Percentiles rank a stretch among this genome's conserved stretches.
Evolutionary conservation across 352 stramenopile species (phyloP).

Genomic region (Phytopythium montanum): DNA sequence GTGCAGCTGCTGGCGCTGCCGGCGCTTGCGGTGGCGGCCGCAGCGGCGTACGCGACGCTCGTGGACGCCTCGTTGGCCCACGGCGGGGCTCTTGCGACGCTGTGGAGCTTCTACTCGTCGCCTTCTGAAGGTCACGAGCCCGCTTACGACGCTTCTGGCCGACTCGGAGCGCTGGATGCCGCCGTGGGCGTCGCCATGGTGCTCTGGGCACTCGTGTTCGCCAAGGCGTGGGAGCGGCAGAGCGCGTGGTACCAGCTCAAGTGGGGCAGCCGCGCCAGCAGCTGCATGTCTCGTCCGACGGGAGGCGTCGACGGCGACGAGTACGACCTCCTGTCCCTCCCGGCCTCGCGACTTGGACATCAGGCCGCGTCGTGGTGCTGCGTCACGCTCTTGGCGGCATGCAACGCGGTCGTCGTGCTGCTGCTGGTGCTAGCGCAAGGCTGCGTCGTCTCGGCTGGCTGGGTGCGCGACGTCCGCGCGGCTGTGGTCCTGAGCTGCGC

Average conservation of each 20-base stretch:
- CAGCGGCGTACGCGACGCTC: slow-evolving; percentile 16
- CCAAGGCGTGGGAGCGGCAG: slow-evolving; percentile 54
- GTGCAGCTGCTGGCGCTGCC: slow-evolving; percentile 62
- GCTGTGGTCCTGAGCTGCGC: slow-evolving; percentile 23
- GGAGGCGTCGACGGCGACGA: slow-evolving; percentile 20
- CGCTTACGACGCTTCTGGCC: neutral
- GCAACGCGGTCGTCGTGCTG: slow-evolving; percentile 22
- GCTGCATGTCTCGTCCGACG: slow-evolving; percentile 25
- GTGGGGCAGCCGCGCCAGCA: slow-evolving; percentile 33
- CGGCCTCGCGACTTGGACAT: slow-evolving; percentile 3
- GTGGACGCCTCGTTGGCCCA: neutral
- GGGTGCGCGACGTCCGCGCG: slow-evolving; percentile 16
- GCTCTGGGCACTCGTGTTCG: slow-evolving; percentile 48
- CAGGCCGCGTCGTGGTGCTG: slow-evolving; percentile 14
- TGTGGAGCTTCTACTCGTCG: slow-evolving; percentile 28
- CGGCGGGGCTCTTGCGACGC: slow-evolving; percentile 10
- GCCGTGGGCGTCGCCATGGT: slow-evolving; percentile 27
- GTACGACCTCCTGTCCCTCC: slow-evolving; percentile 3
- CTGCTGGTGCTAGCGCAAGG: slow-evolving; percentile 31
- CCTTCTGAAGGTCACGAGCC: neutral
- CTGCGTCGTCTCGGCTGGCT: slow-evolving; percentile 10
- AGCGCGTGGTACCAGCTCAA: slow-evolving; percentile 58
- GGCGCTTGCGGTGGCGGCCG: slow-evolving; percentile 23
- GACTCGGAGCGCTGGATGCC: slow-evolving; percentile 8
- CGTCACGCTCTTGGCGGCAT: slow-evolving; percentile 15